Base-by-base conservation (phyloP, 495 filamentous ascomycete species). In the Parathielavia hyrcaniae region DNA sequence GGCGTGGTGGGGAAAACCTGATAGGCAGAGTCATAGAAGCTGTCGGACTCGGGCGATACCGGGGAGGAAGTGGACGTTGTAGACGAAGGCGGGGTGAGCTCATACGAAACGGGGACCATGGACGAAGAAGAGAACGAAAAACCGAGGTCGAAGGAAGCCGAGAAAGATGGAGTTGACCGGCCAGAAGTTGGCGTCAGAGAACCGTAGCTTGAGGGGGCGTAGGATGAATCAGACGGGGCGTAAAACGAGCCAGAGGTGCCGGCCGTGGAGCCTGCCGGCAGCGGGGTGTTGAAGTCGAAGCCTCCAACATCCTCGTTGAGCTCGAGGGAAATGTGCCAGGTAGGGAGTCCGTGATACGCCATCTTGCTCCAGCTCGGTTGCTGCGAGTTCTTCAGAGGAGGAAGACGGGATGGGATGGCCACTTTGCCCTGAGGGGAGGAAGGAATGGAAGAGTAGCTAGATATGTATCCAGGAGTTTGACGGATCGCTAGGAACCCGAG, bases 141-240 rank as follows among this genome's bases (percentile, higher is more conserved):
- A 39, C 40, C 50, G 30, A 65, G 64, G 46, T 71, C 61, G 35
- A 72, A 43, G 7, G 59, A 60, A 13, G 54, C 32, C 1, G 55
- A 51, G 20, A 47, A 57, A 36, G 50, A 61, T 23, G 61, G 64
- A 5, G 44, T 71, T 44, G 60, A 70, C 45, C 60, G 61, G 26
- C 70, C 69, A 47, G 73, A 76, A 5, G 62, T 65, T 14, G 75
- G 75, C 4, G 75, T 77, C 48, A 64, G 73, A 5, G 73, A 68
- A 26, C 69, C 71, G 35, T 66, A 72, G 36, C 62, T 53, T 26
- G 74, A 71, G 36, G 69, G 68, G 32, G 71, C 67, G 8, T 62
- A 69, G 4, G 69, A 73, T 20, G 72, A 75, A 41, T 65, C 67
- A 50, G 74, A 71, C 40, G 69, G 68, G 26, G 71, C 67, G 8